Conservation (phyloP, 306 rosid genomes). For the Rubus idaeus region DNA sequence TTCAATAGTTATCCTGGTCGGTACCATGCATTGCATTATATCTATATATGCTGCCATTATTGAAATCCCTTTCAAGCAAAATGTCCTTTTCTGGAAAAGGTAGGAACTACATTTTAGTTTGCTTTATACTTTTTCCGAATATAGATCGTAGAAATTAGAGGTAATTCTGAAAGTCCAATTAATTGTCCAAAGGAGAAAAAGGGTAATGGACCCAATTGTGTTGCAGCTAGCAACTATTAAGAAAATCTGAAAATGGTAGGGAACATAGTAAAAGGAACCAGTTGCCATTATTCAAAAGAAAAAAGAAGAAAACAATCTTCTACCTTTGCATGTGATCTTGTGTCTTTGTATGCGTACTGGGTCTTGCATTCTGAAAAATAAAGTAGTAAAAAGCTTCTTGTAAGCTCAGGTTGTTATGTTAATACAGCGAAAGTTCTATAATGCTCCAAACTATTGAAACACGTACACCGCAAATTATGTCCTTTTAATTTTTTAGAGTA, state of each 20-base stretch:
- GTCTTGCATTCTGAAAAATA: background rate
- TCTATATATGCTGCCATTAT: background rate
- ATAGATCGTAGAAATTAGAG: background rate
- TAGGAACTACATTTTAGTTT: background rate
- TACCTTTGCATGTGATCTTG: background rate
- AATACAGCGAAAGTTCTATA: no score
- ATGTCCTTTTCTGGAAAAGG: background rate
- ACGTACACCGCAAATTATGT: no score
- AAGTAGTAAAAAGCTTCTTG: background rate
- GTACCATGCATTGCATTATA: background rate
- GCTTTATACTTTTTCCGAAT: background rate
- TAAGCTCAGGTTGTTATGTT: background rate
- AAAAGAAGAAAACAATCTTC: background rate
- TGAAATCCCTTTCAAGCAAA: background rate
- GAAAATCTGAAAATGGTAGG: background rate
- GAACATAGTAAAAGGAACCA: background rate
- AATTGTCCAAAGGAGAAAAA: background rate
- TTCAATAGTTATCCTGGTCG: background rate
- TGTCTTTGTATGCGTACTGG: background rate
- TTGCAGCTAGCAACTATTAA: background rate
- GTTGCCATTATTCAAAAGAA: slow-evolving; percentile 2
- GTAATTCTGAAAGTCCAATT: background rate
- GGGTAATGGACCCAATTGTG: background rate
- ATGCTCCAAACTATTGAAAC: no score
- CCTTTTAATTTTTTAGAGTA: no score